These are phyloP conservation scores for Quillaja saponaria DNA, from an alignment of 306 rosid species.

Conservation along the genomic window DNA sequence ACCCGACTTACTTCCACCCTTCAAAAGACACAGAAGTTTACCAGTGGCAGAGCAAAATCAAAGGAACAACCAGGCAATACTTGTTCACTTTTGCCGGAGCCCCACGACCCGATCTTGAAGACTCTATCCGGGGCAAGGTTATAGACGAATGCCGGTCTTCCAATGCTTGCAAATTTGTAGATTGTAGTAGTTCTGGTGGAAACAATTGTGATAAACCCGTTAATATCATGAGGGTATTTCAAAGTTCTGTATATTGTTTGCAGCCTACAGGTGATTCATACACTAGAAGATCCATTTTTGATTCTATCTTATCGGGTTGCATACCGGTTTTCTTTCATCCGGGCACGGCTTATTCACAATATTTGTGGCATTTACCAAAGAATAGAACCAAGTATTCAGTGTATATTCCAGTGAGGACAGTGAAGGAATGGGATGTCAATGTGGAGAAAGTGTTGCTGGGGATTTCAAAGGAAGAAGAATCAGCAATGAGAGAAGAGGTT, in stretches of 20 bases:
- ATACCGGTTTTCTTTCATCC: conserved; percentile 93
- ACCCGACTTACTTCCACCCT: conserved; percentile 83
- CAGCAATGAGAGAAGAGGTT: conserved; percentile 77
- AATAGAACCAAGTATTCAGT: conserved; percentile 64
- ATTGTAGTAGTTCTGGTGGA: conserved; percentile 51
- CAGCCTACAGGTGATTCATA: conserved; percentile 90
- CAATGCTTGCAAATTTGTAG: conserved; percentile 50
- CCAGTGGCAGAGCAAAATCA: conserved; percentile 58
- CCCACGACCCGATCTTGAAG: conserved; percentile 64
- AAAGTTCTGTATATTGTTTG: conserved; percentile 66
- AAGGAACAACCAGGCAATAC: conserved; percentile 39
- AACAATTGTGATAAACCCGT: conserved; percentile 65
- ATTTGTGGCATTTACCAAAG: conserved; percentile 69
- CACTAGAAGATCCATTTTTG: conserved; percentile 83
- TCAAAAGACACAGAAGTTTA: conserved; percentile 31
- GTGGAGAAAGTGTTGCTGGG: conserved; percentile 54
- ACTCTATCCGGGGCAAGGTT: conserved; percentile 60
- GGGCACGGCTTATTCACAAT: conserved; percentile 83
- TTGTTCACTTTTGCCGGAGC: conserved; percentile 78
- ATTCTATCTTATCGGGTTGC: conserved; percentile 82
- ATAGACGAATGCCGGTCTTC: conserved; percentile 66
- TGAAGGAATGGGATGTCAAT: conserved; percentile 45
- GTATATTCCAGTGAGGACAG: conserved; percentile 68
- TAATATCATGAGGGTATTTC: conserved; percentile 58
- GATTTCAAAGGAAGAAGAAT: conserved; percentile 50